Evolutionary conservation across 1,284 basidiomycete genomes (phyloP), one percentile per base, ranked within the genome.

Genomic region (Termitomyces sp.): DNA sequence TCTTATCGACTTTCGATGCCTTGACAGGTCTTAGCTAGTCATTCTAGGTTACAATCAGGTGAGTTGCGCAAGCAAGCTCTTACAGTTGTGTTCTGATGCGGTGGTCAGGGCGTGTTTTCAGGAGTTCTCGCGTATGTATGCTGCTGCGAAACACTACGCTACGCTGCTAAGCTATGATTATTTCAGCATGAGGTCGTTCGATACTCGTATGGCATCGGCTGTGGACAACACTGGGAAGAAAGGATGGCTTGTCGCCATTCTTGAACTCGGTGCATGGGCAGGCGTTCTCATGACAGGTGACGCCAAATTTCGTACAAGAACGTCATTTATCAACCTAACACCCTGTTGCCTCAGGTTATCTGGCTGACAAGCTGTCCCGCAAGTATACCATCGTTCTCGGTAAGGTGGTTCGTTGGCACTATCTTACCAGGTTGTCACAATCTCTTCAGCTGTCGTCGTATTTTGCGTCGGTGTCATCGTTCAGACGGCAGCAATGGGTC

Each of bases 381-480:
- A 86, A 86, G 65, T 84, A 81, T 61, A 85, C 84, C 1, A 86
- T 87, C 57, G 69, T 87, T 33, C 64, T 82, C 35, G 84, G 83
- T 84, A 45, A 52, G 71, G 11, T 30, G 7, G 14, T 26, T 14
- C 31, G 9, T 49, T 4, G 5, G 18, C 5, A 7, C 13, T 39
- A 18, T 31, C 4, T n/a, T 10, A 11, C 2, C 7, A 11, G n/a
- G 37, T 7, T 40, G 14, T 6, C 21, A 50, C 10, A 3, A 26
- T 11, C 9, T 31, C 38, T 45, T 24, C 57, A 84, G 84, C 85
- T 56, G 83, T 86, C 11, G 53, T 77, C 24, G 68, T 88, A 18
- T 87, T 86, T 69, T 81, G 81, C 60, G 67, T 87, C 50, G 86
- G 85, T 54, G 86, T 86, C 42, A 72, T 86, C 48, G 84, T 85